A percentile compares a stretch with the other conserved stretches of the same genome.
phyloP scores from a whole-genome alignment of 768 basidiomycete species.

The Termitomyces heimii region DNA sequence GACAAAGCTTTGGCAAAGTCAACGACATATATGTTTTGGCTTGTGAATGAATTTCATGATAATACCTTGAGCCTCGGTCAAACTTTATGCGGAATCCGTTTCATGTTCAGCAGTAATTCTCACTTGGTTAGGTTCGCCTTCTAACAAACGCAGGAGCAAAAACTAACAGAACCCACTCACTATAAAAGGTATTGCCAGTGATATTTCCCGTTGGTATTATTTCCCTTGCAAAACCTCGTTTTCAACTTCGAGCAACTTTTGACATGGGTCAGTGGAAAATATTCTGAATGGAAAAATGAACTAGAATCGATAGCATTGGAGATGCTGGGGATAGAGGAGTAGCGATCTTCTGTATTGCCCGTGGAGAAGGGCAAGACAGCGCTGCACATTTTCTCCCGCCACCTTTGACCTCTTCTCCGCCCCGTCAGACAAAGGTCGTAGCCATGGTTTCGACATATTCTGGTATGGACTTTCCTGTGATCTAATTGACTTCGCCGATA shows the following conservation, averaged over 20 bases:
- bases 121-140: conserved; percentile 67
- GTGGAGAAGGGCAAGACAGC: background rate
- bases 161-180: conserved; percentile 15
- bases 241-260: conserved; percentile 13
- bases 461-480: background rate
- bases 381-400: background rate
- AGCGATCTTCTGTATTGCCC: background rate
- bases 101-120: conserved; percentile 97
- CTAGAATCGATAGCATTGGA: background rate
- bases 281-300: conserved; percentile 2
- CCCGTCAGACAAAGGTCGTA: background rate
- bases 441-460: background rate
- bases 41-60: conserved; percentile 87
- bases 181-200: too few species aligned
- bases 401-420: background rate
- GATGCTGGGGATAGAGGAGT: background rate
- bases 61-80: conserved; percentile 86
- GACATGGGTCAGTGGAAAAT: conserved; percentile 32
- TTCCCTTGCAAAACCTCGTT: conserved; percentile 13
- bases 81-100: conserved; percentile 89
- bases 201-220: background rate
- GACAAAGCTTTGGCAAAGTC: too few species aligned
- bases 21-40: too few species aligned
- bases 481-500: background rate
- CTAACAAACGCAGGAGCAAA: conserved; percentile 47